Percentiles rank a stretch among this genome's conserved stretches.
Evolutionary conservation across 805 yeast species (phyloP).

Genomic region (Barnettozyma salicaria): DNA sequence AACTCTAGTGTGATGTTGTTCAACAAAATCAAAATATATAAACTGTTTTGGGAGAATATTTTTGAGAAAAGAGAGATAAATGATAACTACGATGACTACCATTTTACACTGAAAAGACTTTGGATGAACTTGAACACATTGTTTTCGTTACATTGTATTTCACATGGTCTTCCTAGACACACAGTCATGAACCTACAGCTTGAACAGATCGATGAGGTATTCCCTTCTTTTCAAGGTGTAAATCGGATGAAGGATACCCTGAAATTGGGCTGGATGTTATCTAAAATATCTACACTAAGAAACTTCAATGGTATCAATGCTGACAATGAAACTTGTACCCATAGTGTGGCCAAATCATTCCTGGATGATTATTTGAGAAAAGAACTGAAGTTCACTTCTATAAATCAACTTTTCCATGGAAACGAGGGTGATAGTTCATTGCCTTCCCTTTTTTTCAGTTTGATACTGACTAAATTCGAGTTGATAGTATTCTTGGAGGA

Average conservation of each 20-base stretch:
- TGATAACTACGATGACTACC: conserved; percentile 22
- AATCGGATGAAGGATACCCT: conserved; percentile 22
- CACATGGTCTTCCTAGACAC: conserved; percentile 43
- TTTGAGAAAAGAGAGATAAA: conserved; percentile 9
- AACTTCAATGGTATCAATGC: conserved; percentile 3
- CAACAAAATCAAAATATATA: conserved; percentile 50
- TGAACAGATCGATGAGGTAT: conserved; percentile 19
- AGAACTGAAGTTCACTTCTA: conserved; percentile 3
- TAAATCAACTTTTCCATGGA: not conserved
- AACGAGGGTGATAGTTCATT: conserved; percentile 5
- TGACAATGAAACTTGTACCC: too few relatives aligned
- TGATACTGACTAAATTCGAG: conserved; percentile 33
- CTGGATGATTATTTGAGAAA: conserved; percentile 1
- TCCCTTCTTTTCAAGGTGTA: conserved; percentile 16
- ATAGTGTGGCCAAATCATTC: conserved; percentile 1
- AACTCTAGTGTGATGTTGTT: conserved; percentile 47
- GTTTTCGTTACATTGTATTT: conserved; percentile 46
- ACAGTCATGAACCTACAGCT: conserved; percentile 19
- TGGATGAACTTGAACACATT: conserved; percentile 42
- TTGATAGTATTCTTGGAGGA: conserved; percentile 34
- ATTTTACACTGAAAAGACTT: conserved; percentile 34
- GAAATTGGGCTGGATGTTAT: conserved; percentile 22
- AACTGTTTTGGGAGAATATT: conserved; percentile 24
- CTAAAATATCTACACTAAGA: conserved; percentile 16
- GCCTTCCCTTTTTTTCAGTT: conserved; percentile 23